A percentile compares a stretch with the other conserved stretches of the same genome.
Evolutionary conservation across 169 alveolate genomes (phyloP).

Genomic region (Plasmodium gallinaceum): DNA sequence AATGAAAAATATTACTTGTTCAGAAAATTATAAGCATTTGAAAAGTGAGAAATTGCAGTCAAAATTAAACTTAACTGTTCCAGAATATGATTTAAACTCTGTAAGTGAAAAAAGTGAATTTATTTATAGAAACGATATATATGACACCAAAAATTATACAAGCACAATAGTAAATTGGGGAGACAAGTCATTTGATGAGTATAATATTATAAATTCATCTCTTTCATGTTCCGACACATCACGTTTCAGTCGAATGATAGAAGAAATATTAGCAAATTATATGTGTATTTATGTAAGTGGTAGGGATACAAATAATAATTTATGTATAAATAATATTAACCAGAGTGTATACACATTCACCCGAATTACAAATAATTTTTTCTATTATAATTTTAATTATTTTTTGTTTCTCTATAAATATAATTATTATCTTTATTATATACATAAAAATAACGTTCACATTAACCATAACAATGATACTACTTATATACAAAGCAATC

Average conservation of each 20-base stretch:
- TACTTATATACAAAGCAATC: slow-evolving; percentile 48
- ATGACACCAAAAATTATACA: slow-evolving; percentile 68
- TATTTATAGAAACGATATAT: slow-evolving; percentile 63
- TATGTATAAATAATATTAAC: slow-evolving; percentile 57
- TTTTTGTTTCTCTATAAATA: slow-evolving; percentile 58
- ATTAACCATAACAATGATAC: slow-evolving; percentile 61
- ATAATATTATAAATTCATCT: slow-evolving; percentile 52
- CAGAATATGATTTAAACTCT: slow-evolving; percentile 50
- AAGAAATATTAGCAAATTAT: slow-evolving; percentile 70
- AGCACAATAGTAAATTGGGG: slow-evolving; percentile 73
- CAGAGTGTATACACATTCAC: slow-evolving; percentile 68
- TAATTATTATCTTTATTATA: slow-evolving; percentile 64
- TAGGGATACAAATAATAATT: slow-evolving; percentile 72
- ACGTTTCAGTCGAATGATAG: slow-evolving; percentile 57
- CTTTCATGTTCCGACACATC: slow-evolving; percentile 72
- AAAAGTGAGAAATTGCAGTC: slow-evolving; percentile 60
- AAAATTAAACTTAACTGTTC: slow-evolving; percentile 28
- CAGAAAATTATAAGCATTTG: slow-evolving; percentile 65
- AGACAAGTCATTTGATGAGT: slow-evolving; percentile 74
- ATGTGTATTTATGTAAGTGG: slow-evolving; percentile 76
- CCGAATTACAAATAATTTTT: slow-evolving; percentile 48
- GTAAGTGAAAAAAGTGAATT: slow-evolving; percentile 35
- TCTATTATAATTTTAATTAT: slow-evolving; percentile 65
- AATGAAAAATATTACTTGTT: slow-evolving; percentile 66
- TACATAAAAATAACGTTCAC: slow-evolving; percentile 63